Percentiles rank a stretch among this genome's conserved stretches.
Conservation (phyloP, 164 flowering plant species). For the Euptelea pleiosperma region DNA sequence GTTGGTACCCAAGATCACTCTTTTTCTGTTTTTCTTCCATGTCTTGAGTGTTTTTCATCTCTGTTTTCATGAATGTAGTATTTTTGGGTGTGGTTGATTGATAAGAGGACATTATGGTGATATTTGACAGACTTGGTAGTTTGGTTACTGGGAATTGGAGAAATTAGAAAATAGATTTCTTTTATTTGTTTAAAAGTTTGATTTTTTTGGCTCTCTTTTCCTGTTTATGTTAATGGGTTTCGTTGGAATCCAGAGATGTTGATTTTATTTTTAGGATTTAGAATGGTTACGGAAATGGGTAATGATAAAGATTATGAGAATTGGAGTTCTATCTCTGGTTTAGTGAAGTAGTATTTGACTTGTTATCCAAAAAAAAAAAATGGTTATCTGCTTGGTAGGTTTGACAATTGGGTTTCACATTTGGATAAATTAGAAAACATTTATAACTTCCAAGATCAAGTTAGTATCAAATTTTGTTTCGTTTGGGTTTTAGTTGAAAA, state of each 20-base stretch:
- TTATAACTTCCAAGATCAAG: too few relatives aligned
- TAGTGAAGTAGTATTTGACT: not conserved
- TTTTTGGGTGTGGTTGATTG: not conserved
- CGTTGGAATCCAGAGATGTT: constrained; percentile 4
- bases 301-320: not conserved
- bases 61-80: not conserved
- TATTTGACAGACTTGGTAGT: constrained; percentile 4
- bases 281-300: not conserved
- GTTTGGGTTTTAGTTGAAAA: too few relatives aligned
- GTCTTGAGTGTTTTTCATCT: not conserved
- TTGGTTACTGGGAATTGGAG: not conserved
- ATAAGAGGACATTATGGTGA: not conserved
- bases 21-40: not conserved
- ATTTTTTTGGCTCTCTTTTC: constrained; percentile 3
- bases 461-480: too few relatives aligned
- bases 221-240: constrained; percentile 15
- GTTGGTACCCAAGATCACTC: constrained; percentile 6
- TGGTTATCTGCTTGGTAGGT: not conserved
- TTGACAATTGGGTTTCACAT: not conserved
- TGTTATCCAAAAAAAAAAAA: not conserved
- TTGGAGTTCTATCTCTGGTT: not conserved
- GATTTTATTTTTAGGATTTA: constrained; percentile 2
- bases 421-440: not conserved
- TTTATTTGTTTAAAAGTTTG: not conserved
- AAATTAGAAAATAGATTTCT: not conserved